Conservation (phyloP, 164 flowering plant genomes). For the Nymphaea thermarum region DNA sequence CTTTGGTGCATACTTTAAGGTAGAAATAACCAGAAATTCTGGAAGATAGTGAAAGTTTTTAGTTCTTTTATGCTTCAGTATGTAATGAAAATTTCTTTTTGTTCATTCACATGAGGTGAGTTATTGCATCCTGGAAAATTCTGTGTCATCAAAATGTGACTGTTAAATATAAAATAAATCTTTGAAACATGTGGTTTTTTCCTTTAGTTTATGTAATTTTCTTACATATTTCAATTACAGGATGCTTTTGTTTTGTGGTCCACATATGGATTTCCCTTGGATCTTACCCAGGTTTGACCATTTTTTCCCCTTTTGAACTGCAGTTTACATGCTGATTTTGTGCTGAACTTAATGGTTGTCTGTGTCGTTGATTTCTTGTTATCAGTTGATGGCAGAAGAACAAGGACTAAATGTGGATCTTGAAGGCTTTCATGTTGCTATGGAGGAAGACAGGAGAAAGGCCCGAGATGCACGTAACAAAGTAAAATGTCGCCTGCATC, state of each 20-base stretch:
- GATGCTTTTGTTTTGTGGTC: conserved; percentile 99
- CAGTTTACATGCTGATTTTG: neutral
- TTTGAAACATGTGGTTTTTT: too few relatives aligned
- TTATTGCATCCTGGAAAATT: too few relatives aligned
- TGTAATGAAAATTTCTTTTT: too few relatives aligned
- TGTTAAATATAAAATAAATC: too few relatives aligned
- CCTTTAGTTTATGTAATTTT: too few relatives aligned
- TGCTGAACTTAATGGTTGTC: neutral
- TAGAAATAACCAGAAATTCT: too few relatives aligned
- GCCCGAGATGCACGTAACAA: conserved; percentile 77
- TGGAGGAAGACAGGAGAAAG: conserved; percentile 89
- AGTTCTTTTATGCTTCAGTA: too few relatives aligned
- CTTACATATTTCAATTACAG: conserved; percentile 28
- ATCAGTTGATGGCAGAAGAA: conserved; percentile 97
- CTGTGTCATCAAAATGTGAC: too few relatives aligned
- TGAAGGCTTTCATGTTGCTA: conserved; percentile 60
- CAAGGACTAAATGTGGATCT: conserved; percentile 69
- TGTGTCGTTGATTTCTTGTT: neutral
- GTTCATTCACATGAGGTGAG: too few relatives aligned
- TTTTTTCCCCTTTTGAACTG: neutral
- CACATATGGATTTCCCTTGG: conserved; percentile 95
- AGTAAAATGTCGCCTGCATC: conserved; percentile 20
- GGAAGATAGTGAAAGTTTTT: too few relatives aligned
- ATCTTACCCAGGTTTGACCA: conserved; percentile 75
- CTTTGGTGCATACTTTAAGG: too few relatives aligned